phyloP scores from a whole-genome alignment of 768 basidiomycete species.

The Boletellus ananas region DNA sequence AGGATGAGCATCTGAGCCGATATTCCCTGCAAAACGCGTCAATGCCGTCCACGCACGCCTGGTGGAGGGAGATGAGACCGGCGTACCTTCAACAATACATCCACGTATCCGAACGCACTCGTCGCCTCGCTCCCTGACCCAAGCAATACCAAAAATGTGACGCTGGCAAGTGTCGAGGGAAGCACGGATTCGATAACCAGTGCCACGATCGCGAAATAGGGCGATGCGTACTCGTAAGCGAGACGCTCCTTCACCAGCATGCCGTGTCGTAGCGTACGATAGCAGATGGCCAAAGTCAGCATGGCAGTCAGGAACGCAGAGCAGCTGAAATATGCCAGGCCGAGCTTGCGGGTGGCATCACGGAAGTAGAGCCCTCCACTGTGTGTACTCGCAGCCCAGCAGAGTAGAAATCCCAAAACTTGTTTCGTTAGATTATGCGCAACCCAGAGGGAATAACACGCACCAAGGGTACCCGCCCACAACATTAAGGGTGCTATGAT shows the following conservation, averaged over 20 bases:
- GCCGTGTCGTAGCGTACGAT: conserved; percentile 3
- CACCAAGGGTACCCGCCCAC: not conserved
- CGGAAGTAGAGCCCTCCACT: not conserved
- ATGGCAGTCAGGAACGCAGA: conserved; percentile 1
- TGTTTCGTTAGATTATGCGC: not conserved
- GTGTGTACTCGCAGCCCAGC: not conserved
- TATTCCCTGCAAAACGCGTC: conserved; percentile 5
- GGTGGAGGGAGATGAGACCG: not conserved
- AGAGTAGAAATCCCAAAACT: not conserved
- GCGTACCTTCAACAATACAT: conserved; percentile 7
- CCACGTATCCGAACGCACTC: not conserved
- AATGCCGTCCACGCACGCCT: not conserved
- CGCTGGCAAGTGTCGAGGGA: conserved; percentile 9
- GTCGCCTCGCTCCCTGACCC: not conserved
- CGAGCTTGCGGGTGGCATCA: not conserved
- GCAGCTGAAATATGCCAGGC: conserved; percentile 2
- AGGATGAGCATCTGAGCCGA: conserved; percentile 17
- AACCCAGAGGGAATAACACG: not conserved
- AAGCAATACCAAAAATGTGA: conserved; percentile 4
- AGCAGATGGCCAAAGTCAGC: conserved; percentile 11
- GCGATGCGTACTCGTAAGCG: conserved; percentile 1
- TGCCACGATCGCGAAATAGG: conserved; percentile 4
- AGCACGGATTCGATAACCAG: conserved; percentile 16
- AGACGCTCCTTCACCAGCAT: not conserved
- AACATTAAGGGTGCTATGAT: not conserved